Conservation (phyloP, 768 basidiomycete genomes). For the Lactifluus echinatus region DNA sequence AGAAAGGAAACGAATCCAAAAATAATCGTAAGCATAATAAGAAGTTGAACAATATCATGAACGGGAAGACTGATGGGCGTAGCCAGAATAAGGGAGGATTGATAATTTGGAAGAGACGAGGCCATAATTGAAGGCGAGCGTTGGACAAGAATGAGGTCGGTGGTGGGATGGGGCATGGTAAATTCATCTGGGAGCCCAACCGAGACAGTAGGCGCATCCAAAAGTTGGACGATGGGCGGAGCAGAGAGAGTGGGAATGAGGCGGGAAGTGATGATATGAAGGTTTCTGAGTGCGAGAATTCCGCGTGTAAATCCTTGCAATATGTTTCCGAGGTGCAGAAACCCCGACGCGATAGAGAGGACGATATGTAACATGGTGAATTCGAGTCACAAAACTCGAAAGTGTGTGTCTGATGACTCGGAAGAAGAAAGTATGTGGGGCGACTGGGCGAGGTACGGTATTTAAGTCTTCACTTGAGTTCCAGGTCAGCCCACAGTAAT, state of each 20-base stretch:
- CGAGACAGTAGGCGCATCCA: neutral
- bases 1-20: neutral
- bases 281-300: slow-evolving; percentile 3
- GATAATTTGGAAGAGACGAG: neutral
- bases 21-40: neutral
- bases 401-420: neutral
- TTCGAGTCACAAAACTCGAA: neutral
- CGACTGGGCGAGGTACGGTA: neutral
- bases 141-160: neutral
- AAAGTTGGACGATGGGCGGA: neutral
- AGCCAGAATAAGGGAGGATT: neutral
- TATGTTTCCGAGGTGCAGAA: neutral
- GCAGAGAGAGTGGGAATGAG: neutral
- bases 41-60: neutral
- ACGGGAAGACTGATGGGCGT: neutral
- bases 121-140: neutral
- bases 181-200: neutral
- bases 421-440: neutral
- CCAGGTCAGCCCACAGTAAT: neutral
- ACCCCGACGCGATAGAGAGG: slow-evolving; percentile 3
- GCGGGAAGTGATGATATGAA: neutral
- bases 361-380: slow-evolving; percentile 6
- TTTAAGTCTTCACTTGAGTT: neutral
- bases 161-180: neutral
- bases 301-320: slow-evolving; percentile 1